phyloP scores from a whole-genome alignment of 2,329 filamentous ascomycete genomes.

The Epichloe coenophiala region DNA sequence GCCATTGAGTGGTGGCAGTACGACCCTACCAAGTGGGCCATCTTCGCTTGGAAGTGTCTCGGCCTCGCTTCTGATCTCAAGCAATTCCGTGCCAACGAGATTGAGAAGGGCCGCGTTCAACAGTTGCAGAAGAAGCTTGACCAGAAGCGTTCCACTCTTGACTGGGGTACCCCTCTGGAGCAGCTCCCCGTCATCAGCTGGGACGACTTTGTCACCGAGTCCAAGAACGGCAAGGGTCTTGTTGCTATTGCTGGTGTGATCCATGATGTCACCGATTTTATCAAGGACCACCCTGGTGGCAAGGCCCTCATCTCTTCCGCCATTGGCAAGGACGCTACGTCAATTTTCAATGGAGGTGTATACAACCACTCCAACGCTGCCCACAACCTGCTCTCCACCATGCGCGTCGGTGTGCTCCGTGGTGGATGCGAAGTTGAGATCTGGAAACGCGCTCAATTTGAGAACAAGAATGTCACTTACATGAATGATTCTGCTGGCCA shows the following conservation, averaged over 20 bases:
- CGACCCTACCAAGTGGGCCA: constrained; percentile 82
- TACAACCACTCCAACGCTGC: constrained; percentile 84
- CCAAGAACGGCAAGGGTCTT: constrained; percentile 63
- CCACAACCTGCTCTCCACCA: constrained; percentile 77
- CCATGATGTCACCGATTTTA: constrained; percentile 72
- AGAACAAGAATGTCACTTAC: constrained; percentile 70
- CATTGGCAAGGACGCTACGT: constrained; percentile 77
- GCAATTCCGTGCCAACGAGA: constrained; percentile 83
- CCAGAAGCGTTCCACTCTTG: constrained; percentile 66
- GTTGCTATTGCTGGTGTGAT: constrained; percentile 72
- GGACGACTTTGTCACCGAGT: constrained; percentile 70
- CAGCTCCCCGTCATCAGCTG: constrained; percentile 75
- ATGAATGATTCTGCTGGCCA: constrained; percentile 71
- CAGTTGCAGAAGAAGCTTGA: constrained; percentile 88
- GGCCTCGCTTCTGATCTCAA: constrained; percentile 79
- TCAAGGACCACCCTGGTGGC: constrained; percentile 82
- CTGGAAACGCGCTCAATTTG: constrained; percentile 76
- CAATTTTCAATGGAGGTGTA: constrained; percentile 84
- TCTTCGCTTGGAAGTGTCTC: constrained; percentile 72
- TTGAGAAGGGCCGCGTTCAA: constrained; percentile 81
- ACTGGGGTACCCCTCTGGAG: constrained; percentile 79
- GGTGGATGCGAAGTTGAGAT: constrained; percentile 84
- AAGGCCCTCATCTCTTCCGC: constrained; percentile 73
- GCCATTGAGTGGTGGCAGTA: constrained; percentile 86
- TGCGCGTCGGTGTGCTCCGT: constrained; percentile 76